Conservation (phyloP, 176 grass and related monocot genomes). For the Ananas comosus region DNA sequence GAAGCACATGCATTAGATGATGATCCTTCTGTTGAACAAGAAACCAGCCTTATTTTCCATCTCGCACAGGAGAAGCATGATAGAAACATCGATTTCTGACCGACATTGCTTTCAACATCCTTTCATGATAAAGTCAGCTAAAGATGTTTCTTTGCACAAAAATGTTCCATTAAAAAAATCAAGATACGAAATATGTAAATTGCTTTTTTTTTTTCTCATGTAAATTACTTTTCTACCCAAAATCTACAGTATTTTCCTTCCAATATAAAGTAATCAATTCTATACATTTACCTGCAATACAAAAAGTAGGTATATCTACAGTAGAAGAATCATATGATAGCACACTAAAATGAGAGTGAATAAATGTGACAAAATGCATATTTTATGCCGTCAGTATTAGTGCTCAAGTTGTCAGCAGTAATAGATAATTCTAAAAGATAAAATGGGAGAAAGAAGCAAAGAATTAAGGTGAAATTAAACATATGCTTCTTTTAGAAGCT, state of each 20-base stretch:
- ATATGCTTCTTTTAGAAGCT: not conserved
- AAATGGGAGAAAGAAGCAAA: not conserved
- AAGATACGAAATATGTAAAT: slow-evolving; percentile 3
- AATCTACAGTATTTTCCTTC: slow-evolving; percentile 4
- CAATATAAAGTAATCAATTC: not conserved
- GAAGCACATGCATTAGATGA: slow-evolving; percentile 27
- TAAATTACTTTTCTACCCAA: slow-evolving; percentile 15
- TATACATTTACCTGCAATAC: not conserved
- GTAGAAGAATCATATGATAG: not conserved
- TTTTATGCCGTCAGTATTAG: not conserved
- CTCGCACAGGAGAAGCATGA: slow-evolving; percentile 26
- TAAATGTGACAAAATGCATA: not conserved
- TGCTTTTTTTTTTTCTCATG: slow-evolving; percentile 8
- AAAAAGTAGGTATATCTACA: not conserved
- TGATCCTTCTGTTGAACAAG: slow-evolving; percentile 31
- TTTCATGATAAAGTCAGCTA: slow-evolving; percentile 29
- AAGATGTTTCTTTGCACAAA: slow-evolving; percentile 41
- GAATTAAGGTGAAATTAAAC: slow-evolving; percentile 2
- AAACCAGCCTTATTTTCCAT: slow-evolving; percentile 15
- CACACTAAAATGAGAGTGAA: not conserved
- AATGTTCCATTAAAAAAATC: slow-evolving; percentile 6
- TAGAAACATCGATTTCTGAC: slow-evolving; percentile 21
- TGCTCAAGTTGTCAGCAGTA: not conserved
- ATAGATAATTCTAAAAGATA: not conserved
- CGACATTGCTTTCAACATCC: slow-evolving; percentile 29